Evolutionary conservation across 176 grass and related monocot genomes (phyloP), one percentile per base, ranked within the genome.

Genomic region (Juncus effusus): DNA sequence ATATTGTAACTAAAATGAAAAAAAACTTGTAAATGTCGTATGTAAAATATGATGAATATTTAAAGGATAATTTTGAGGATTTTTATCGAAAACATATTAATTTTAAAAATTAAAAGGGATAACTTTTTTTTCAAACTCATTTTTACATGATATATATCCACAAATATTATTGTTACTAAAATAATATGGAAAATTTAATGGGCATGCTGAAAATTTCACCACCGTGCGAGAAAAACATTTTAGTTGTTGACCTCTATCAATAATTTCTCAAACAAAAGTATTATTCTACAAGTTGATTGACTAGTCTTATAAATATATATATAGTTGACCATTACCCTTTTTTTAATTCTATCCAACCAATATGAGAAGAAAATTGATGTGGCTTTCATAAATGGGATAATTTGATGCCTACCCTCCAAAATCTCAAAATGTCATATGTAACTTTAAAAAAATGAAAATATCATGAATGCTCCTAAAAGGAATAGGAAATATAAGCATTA

Each of bases 261-360:
- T 72, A 72, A 59, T 72, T 47, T 59, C 68, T 55, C 54, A 44
- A 72, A 58, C 16, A 72, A 55, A 35, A 71, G 50, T 71, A 72
- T 15, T 6, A 19, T 59, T 68, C 14, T n/a, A 53, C 54, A 13
- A 47, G 36, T 44, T 72, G 39, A 72, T 58, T 72, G 68, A 72
- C 68, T 72, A 57, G 68, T 72, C 54, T 35, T 72, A 28, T 28
- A 72, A 58, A 72, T 72, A 55, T 59, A 41, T 19, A 2, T 38
- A 59, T 59, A 72, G 68, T 72, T 72, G 68, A 72, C 68, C 38
- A 7, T 5, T 41, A 40, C 3, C 4, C 40, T 59, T 45, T 56
- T 72, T 12, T 72, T 42, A 42, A 56, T 10, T 12, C 42, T 72
- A 19, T 56, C 53, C 53, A 72, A 72, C 68, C 68, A 72, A 72